These are phyloP conservation scores for Fusarium penzigii DNA, from an alignment of 2,329 filamentous ascomycete species.

Conservation along the genomic window DNA sequence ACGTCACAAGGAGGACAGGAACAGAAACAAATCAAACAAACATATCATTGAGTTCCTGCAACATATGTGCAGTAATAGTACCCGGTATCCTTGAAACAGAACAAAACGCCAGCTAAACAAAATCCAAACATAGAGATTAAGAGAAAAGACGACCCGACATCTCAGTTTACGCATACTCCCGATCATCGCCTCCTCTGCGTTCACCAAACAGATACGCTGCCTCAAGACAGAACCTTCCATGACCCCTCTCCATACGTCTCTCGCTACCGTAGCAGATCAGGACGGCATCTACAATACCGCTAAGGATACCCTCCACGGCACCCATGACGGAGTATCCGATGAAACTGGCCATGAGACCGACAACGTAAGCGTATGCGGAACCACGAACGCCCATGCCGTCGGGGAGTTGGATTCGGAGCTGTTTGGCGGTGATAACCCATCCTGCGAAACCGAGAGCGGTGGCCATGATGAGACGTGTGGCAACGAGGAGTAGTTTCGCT, in stretches of 20 bases:
- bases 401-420: slow-evolving; percentile 63
- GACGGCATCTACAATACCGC: slow-evolving; percentile 83
- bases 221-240: slow-evolving; percentile 84
- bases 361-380: slow-evolving; percentile 91
- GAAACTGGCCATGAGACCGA: slow-evolving; percentile 87
- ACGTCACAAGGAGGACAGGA: too few relatives aligned
- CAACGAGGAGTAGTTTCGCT: slow-evolving; percentile 87
- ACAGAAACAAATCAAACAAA: too few relatives aligned
- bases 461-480: slow-evolving; percentile 88
- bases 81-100: slow-evolving; percentile 4
- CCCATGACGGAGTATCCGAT: slow-evolving; percentile 94
- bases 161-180: slow-evolving; percentile 29
- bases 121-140: slow-evolving; percentile 10
- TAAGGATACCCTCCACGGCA: slow-evolving; percentile 85
- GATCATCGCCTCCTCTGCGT: slow-evolving; percentile 35
- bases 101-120: slow-evolving; percentile 18
- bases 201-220: slow-evolving; percentile 87
- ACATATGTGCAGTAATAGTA: slow-evolving; percentile 20
- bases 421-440: slow-evolving; percentile 92
- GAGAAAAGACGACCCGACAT: too few relatives aligned
- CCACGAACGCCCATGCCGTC: slow-evolving; percentile 63
- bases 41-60: background rate
- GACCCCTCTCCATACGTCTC: slow-evolving; percentile 65
- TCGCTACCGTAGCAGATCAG: slow-evolving; percentile 96
- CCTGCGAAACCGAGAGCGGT: slow-evolving; percentile 87